Base-by-base conservation (phyloP, 192 early-diverging fungal species). In the Entomortierella parvispora region DNA sequence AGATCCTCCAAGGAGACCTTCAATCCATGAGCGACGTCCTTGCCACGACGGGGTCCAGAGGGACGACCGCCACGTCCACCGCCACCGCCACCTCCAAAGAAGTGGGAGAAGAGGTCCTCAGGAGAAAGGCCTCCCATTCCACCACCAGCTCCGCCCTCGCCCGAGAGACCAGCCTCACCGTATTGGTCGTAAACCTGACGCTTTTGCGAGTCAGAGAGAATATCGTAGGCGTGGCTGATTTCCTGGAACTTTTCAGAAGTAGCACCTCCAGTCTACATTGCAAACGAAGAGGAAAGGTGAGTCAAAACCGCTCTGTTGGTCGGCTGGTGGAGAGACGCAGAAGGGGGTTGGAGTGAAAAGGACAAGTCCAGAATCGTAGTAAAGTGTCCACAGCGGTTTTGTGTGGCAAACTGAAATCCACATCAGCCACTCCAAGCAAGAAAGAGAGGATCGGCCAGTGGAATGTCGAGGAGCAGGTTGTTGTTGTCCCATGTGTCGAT, bases 181-280 rank as follows among this genome's bases (percentile, higher is more conserved):
- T 86, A 98, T 71, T 91, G 89, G 75, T 99, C 98, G 82, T 99
- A 99, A 61, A 94, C 86, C 57, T 90, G 83, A 56, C 96, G 89
- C 84, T 96, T 97, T 29, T 98, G 84, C 53, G 87, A 47, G 81
- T 99, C 97, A 15, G 95, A 95, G 28, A 99, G 90, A 56, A 95
- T 89, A 75, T 99, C 97, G 75, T 96, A 99, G 11, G 98, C 97
- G 80, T 98, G 96, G 47, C 94, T 96, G 66, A 99, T 96, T 61
- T 99, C 97, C 83, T 99, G 97, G 87, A 99, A 99, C 79, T 90
- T 90, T 33, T 97, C 95, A 50, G 88, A 92, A 37, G 94, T 77
- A 62, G 74, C 74, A 54, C 74, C 74, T 49, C 74, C 74, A 53
- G 74, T 77, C 74, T 77, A 68, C 23, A 20, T 3, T 14, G 28